Base-by-base conservation (phyloP, 2,329 filamentous ascomycete species). In the Aspergillus melleus region DNA sequence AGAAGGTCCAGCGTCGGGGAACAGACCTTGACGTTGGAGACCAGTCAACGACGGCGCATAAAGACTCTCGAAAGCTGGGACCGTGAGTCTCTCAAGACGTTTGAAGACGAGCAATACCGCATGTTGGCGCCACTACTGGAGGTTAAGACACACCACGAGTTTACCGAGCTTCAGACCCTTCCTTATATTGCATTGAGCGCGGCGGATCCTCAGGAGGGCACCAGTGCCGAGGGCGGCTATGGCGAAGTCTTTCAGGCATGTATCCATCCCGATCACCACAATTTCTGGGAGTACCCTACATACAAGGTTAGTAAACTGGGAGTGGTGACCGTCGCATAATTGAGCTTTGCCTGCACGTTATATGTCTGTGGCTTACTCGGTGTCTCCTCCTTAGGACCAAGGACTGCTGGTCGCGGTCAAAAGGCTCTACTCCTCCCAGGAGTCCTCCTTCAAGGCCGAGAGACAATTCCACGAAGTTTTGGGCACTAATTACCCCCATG, bases 191-290 rank as follows among this genome's bases (percentile, higher is more conserved):
- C 32, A 4, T 19, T 30, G 2, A 26, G 44, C 3, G n/a, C 49
- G 6, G n/a, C 26, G 8, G 3, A 30, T 19, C 11, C 26, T 4
- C 16, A 16, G 6, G 19, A 36, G 32, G 30, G 26, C n/a, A n/a
- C 20, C 12, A 42, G 36, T 39, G 49, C 29, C 4, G 36, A 26
- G 50, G 56, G 59, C 6, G 53, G 47, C 5, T 61, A n/a, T 22
- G 55, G 50, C 1, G 51, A 61, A 46, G 62, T 64, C 4, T 64
- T 32, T 14, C 44, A 49, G 11, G 51, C 36, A 14, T 44, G 42
- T 39, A 64, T 64, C 30, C 62, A 64, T 36, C 42, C 52, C 6
- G 50, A 49, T 22, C 61, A 64, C 47, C 61, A 64, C 20, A 39
- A 52, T 16, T 58, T 63, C 39, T 32, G 49, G 8, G 54, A 46